Conservation (phyloP, 768 basidiomycete genomes). For the Trametes villosa region DNA sequence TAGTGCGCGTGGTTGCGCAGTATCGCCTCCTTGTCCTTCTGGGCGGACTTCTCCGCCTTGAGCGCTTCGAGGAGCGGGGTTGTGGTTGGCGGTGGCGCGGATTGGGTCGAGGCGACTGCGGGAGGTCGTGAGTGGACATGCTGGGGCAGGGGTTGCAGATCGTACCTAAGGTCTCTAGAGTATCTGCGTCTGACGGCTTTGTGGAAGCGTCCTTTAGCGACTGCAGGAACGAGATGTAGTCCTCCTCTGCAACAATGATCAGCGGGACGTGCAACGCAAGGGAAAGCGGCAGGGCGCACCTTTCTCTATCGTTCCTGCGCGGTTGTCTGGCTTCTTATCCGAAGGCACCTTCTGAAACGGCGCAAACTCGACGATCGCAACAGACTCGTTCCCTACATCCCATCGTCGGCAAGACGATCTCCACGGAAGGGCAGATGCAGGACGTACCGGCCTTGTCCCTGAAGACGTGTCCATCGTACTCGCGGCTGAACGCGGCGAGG, state of each 20-base stretch:
- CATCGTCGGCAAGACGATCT: neutral
- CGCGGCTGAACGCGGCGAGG: slow-evolving; percentile 74
- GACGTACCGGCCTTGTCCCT: slow-evolving; percentile 87
- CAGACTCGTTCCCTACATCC: slow-evolving; percentile 78
- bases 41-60: slow-evolving; percentile 74
- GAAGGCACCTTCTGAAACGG: slow-evolving; percentile 87
- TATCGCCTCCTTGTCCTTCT: slow-evolving; percentile 75
- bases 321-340: slow-evolving; percentile 75
- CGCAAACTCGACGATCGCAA: slow-evolving; percentile 92
- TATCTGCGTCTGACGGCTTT: slow-evolving; percentile 57
- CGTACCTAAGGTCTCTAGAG: slow-evolving; percentile 68
- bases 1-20: slow-evolving; percentile 75
- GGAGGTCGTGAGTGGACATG: neutral
- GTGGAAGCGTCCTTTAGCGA: slow-evolving; percentile 58
- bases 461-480: slow-evolving; percentile 91
- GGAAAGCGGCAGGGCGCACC: slow-evolving; percentile 51
- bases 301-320: slow-evolving; percentile 89
- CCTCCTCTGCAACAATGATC: slow-evolving; percentile 60
- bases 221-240: slow-evolving; percentile 82
- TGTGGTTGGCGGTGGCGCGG: slow-evolving; percentile 67
- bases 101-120: slow-evolving; percentile 67
- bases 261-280: neutral
- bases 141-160: too few relatives aligned
- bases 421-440: neutral
- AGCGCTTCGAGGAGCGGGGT: slow-evolving; percentile 94